Evolutionary conservation across 1,284 basidiomycete genomes (phyloP), one percentile per base, ranked within the genome.

Genomic region (Exobasidium cylindrosporum): DNA sequence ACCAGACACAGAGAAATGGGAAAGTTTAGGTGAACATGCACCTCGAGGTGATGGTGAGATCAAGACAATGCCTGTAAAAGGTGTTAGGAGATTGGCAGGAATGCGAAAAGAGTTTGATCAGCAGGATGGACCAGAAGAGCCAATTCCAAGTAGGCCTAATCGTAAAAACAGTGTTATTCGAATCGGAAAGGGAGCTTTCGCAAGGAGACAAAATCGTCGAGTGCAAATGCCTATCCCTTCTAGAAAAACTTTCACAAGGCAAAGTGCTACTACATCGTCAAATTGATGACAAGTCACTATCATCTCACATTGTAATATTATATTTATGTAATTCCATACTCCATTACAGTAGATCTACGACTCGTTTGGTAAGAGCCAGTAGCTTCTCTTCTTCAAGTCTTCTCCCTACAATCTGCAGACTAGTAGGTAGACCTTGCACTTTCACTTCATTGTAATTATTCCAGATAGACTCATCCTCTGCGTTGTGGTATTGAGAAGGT

Each of bases 121-220:
- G 17, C 31, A 40, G 30, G 30, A 29, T 55, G 53, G 53, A 6
- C 53, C 53, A 32, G 53, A 55, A 13, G 53, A 55, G 30, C 40
- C 57, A 26, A 52, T 57, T 30, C 31, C 40, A 1, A 26, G 62
- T 10, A 52, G 54, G 28, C 63, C 62, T 1, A 21, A 10, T 17
- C 62, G 63, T 7, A 63, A 69, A 28, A 74, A 75, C 59, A 73
- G 70, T 35, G 76, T 77, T 43, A 65, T 78, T 55, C 71, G 76
- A 11, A 64, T 78, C 26, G 70, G 70, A 24, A 77, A 77, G 62
- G 76, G 76, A 28, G 65, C 64, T 1, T 78, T 74, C 58, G 76
- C 76, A 1, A 74, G 71, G 64, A 63, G 76, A 29, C 44, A 54
- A 32, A 47, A 40, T 17, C 7, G 10, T 50, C 47, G 47, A 31